Base-by-base conservation (phyloP, 129 eudicot genomes). In the Flaveria sonorensis region DNA sequence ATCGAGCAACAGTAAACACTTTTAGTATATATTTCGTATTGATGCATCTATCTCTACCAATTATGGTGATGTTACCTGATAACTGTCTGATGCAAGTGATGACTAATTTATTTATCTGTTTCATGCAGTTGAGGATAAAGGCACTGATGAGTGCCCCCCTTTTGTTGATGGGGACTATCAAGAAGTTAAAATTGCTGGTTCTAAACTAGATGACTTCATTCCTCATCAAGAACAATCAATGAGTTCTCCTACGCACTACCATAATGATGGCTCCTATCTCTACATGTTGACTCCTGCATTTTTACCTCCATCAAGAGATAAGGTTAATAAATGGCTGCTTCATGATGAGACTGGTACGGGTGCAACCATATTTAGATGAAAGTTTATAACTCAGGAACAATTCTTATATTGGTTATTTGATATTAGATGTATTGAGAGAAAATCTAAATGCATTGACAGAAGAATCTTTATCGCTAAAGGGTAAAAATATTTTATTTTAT, bases 241-340 rank as follows among this genome's bases (percentile, higher is more conserved):
- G 83, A 89, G 90, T 65, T 71, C 86, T 45, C 94, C 92, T 60
- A 77, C 79, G 19, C 79, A 84, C 75, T 87, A 81, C 85, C 83
- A 67, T 64, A 85, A 68, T 83, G 90, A 91, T 79, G 96, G 92
- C 36, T 89, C 96, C 50, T 67, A 40, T 81, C 61, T 89, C 56
- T 91, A 85, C 90, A 83, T 89, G 89, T 78, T 94, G 84, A 86
- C 92, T 51, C 96, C 93, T 76, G 87, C 85, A 14, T 15, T 82
- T 61, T 78, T 84, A 86, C 96, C 99, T 71, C 99, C 99, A 78
- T 81, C 90, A n/a, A 45, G 51, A 40, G 87, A 83, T 63, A 74
- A 64, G 85, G 93, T 91, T 81, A 61, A 61, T 8, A 81, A 78
- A 65, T 91, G 97, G 96, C 87, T 91, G 65, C 80, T 83, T 68